Evolutionary conservation across 2,329 filamentous ascomycete species (phyloP), one percentile per base, ranked within the genome.

Genomic region (Hawksworthiomyces lignivorus): DNA sequence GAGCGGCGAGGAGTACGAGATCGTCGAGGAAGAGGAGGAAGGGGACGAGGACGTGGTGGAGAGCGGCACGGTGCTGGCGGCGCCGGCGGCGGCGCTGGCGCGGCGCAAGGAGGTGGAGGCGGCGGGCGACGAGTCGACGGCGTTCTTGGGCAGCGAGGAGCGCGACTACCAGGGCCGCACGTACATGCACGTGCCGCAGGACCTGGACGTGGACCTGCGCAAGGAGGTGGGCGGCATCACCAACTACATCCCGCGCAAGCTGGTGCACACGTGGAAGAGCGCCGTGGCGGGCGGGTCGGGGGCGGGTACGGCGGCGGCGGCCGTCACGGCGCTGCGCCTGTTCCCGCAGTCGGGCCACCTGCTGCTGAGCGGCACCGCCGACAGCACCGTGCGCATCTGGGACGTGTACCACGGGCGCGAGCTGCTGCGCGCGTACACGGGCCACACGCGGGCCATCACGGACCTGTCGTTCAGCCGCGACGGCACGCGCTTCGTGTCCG

Each of bases 121-220:
- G 50, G 50, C 72, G 54, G 80, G 80, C 45, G 76, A 76, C 20
- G 92, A 98, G 67, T 92, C 83, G 39, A 88, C 83, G 32, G 82
- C 80, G 33, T 98, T 97, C 64, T 84, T 95, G 56, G 92, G 89
- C 48, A 74, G 75, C 30, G 72, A 85, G 57, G 71, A 92, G 63
- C 83, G 81, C 68, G 92, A 98, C 61, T 98, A 98, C 67, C 85
- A 94, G 60, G 92, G 92, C 36, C 75, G 92, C 50, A 94, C 90
- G 26, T 98, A 50, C 61, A 96, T 98, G 90, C 92, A 98, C 63
- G 74, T 97, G 34, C 92, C 92, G 4, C 88, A 87, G 60, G 89
- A 95, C 59, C 67, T 95, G 63, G 86, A 87, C 56, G 70, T 95
- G 59, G 85, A 94, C 58, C 70, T 98, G 53, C 76, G 73, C 50